Evolutionary conservation across 1,284 basidiomycete genomes (phyloP), one percentile per base, ranked within the genome.

Genomic region (Porphyrellus sp.): DNA sequence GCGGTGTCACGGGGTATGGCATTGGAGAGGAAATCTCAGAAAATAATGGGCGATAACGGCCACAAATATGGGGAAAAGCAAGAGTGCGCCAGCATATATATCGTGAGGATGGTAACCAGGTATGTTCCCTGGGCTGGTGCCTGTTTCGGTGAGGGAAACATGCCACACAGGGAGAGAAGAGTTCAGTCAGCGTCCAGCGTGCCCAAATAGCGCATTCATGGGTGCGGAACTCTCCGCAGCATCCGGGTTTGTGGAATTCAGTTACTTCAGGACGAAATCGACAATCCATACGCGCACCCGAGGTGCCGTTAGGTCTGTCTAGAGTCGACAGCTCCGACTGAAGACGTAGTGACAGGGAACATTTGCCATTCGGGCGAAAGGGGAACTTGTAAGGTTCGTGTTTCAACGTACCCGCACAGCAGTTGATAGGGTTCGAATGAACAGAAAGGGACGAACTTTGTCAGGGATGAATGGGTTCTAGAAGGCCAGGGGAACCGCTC

Each of bases 381-480:
- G 40, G 28, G 7, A 35, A 39, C 5, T 6, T 20, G 34, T 20
- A 37, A 49, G 20, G 35, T 47, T 38, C 23, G n/a, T 16, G 30
- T 55, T 55, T 54, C 38, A 49, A 23, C 38, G 43, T 24, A 20
- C 20, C 18, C 9, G n/a, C 23, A 28, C 13, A 25, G 27, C 16
- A 24, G 28, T 42, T 11, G 33, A 52, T 44, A 28, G 27, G 34
- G 25, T 52, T 21, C 16, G 23, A n/a, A 23, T 21, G 16, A 31
- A 25, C 15, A 23, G 28, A 48, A 33, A 30, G 28, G 31, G 15
- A 12, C 23, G 24, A 38, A 12, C n/a, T 43, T 28, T n/a, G 16
- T 38, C 56, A 59, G 52, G 46, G 35, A 35, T 34, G 41, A 25
- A 39, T 21, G 34, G 34, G 30, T 44, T 33, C 28, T 38, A 8